These are phyloP conservation scores for Arachnomyces sp. DNA, from an alignment of 2,329 filamentous ascomycete species.

Conservation along the genomic window DNA sequence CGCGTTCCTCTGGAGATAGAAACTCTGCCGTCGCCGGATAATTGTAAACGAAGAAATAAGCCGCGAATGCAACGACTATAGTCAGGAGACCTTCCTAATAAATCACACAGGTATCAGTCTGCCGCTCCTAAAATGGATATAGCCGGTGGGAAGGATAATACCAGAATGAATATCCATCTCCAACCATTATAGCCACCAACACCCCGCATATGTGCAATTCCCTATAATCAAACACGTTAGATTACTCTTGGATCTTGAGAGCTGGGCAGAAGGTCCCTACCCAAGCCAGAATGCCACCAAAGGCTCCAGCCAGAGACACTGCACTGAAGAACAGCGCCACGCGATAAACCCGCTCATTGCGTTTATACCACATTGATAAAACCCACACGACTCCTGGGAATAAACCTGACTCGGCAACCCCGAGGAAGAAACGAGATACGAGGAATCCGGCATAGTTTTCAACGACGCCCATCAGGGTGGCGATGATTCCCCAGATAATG, in stretches of 20 bases:
- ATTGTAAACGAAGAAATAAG: slow-evolving; percentile 37
- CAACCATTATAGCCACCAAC: slow-evolving; percentile 21
- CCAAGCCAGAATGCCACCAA: slow-evolving; percentile 54
- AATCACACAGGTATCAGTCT: neutral
- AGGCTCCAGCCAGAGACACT: slow-evolving; percentile 52
- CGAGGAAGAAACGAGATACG: slow-evolving; percentile 44
- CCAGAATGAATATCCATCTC: slow-evolving; percentile 34
- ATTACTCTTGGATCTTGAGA: neutral
- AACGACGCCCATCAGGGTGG: slow-evolving; percentile 43
- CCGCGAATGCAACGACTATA: slow-evolving; percentile 43
- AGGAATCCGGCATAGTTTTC: slow-evolving; percentile 43
- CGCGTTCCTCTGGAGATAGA: slow-evolving; percentile 43
- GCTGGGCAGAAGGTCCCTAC: slow-evolving; percentile 13
- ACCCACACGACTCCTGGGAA: slow-evolving; percentile 52
- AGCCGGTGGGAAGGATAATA: too few species aligned
- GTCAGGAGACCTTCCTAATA: slow-evolving; percentile 60
- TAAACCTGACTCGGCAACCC: slow-evolving; percentile 46
- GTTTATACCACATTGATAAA: slow-evolving; percentile 57
- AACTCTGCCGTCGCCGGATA: slow-evolving; percentile 37
- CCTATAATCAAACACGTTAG: slow-evolving; percentile 8
- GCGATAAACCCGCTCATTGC: slow-evolving; percentile 51
- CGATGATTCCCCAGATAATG: slow-evolving; percentile 36
- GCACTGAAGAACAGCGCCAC: slow-evolving; percentile 55
- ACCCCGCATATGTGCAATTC: slow-evolving; percentile 23
- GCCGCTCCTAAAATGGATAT: too few species aligned